phyloP scores from a whole-genome alignment of 164 flowering plant species.

The Kalanchoe fedtschenkoi region DNA sequence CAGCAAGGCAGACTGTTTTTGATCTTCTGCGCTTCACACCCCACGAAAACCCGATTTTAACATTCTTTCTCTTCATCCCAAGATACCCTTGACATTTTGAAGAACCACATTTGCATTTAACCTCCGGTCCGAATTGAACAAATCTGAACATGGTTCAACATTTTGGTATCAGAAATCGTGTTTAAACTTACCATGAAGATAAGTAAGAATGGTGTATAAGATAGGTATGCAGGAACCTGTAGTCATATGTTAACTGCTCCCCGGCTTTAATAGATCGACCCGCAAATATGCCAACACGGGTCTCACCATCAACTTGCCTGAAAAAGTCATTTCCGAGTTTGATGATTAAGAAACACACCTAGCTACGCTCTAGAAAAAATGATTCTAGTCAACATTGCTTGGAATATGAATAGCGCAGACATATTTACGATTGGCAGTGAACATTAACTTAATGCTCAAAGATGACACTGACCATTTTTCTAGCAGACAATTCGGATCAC shows the following conservation, averaged over 20 bases:
- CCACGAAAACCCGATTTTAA: slow-evolving; percentile 30
- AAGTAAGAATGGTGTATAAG: background rate
- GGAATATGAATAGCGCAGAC: background rate
- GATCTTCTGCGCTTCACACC: slow-evolving; percentile 52
- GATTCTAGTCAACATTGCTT: background rate
- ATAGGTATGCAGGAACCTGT: slow-evolving; percentile 38
- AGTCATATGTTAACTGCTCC: slow-evolving; percentile 83
- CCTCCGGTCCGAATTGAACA: slow-evolving; percentile 78
- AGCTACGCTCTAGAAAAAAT: background rate
- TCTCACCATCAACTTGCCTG: slow-evolving; percentile 94
- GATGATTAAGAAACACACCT: background rate
- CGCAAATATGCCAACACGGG: slow-evolving; percentile 89
- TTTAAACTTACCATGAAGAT: background rate
- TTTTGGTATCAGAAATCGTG: background rate
- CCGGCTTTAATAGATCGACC: slow-evolving; percentile 55
- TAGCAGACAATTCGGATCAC: slow-evolving; percentile 81
- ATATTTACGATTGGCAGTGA: background rate
- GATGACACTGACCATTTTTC: slow-evolving; percentile 49
- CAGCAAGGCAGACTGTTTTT: slow-evolving; percentile 17
- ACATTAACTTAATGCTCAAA: background rate
- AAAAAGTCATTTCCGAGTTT: background rate
- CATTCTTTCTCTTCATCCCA: slow-evolving; percentile 55
- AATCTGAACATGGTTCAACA: slow-evolving; percentile 29
- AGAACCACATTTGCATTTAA: slow-evolving; percentile 74
- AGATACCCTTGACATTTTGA: slow-evolving; percentile 69